These are phyloP conservation scores for Hyphopichia pseudoburtonii DNA, from an alignment of 1,139 yeast species.

Conservation along the genomic window DNA sequence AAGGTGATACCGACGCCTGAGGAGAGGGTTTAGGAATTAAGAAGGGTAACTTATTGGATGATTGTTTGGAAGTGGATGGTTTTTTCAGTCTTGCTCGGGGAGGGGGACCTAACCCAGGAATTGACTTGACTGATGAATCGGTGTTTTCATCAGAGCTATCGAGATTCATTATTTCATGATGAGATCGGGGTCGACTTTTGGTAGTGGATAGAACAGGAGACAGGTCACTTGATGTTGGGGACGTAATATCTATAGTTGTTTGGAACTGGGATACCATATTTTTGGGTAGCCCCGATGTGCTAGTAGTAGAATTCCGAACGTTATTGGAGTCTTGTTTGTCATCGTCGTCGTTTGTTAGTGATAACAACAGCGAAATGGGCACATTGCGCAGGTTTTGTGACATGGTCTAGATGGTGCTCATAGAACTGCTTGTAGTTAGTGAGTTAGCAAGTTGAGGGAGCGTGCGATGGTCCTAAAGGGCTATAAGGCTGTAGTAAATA, in stretches of 20 bases:
- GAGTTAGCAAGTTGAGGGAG: too few relatives aligned
- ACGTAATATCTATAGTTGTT: slow-evolving; percentile 21
- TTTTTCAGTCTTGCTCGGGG: background rate
- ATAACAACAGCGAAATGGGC: slow-evolving; percentile 25
- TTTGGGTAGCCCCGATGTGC: slow-evolving; percentile 2
- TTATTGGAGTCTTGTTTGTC: slow-evolving; percentile 3
- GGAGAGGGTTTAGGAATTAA: slow-evolving; percentile 13
- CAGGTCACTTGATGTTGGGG: slow-evolving; percentile 12
- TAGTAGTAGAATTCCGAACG: background rate
- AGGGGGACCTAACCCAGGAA: slow-evolving; percentile 5
- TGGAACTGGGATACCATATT: slow-evolving; percentile 23
- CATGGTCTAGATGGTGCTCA: too few relatives aligned
- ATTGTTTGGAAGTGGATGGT: slow-evolving; percentile 3
- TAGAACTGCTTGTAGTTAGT: too few relatives aligned
- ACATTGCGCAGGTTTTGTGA: slow-evolving; percentile 14
- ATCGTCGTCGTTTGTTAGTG: slow-evolving; percentile 10
- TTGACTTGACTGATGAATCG: background rate
- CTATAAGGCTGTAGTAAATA: too few relatives aligned
- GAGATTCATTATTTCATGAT: slow-evolving; percentile 1
- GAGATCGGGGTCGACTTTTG: slow-evolving; percentile 3
- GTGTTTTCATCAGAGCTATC: background rate
- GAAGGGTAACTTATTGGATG: slow-evolving; percentile 9
- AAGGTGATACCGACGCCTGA: background rate
- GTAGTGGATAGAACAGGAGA: background rate
- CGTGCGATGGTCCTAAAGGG: too few relatives aligned